These are phyloP conservation scores for Calendula officinalis DNA, from an alignment of 129 eudicot genomes.

Conservation along the genomic window DNA sequence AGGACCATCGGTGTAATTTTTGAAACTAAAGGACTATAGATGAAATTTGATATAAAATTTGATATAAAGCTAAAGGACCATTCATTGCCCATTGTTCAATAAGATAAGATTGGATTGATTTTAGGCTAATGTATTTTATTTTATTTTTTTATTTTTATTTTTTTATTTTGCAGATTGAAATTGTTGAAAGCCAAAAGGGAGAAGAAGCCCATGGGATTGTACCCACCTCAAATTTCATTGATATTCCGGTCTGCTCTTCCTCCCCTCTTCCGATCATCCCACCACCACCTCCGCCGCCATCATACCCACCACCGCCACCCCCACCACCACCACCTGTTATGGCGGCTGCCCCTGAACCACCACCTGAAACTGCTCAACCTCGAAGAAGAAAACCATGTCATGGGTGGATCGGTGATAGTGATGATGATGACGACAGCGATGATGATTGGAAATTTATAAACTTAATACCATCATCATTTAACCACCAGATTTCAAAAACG, in stretches of 20 bases:
- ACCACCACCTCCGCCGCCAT: not conserved
- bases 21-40: no score
- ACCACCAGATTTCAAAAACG: not conserved
- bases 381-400: constrained; percentile 1
- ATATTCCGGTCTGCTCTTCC: constrained; percentile 26
- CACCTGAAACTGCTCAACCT: constrained; percentile 4
- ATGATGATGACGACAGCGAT: not conserved
- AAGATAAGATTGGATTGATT: not conserved
- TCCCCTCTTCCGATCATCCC: constrained; percentile 13
- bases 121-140: not conserved
- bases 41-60: no score
- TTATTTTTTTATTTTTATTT: not conserved
- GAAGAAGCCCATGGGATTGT: not conserved
- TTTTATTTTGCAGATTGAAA: constrained; percentile 1
- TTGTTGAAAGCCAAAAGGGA: not conserved
- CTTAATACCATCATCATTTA: not conserved
- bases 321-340: not conserved
- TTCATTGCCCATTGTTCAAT: not conserved
- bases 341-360: not conserved
- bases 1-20: no score
- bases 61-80: no score
- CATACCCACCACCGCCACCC: not conserved
- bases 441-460: constrained; percentile 2
- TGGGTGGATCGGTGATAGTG: not conserved
- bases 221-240: not conserved